Conservation (phyloP, 768 basidiomycete species). For the Tricholoma sp. region DNA sequence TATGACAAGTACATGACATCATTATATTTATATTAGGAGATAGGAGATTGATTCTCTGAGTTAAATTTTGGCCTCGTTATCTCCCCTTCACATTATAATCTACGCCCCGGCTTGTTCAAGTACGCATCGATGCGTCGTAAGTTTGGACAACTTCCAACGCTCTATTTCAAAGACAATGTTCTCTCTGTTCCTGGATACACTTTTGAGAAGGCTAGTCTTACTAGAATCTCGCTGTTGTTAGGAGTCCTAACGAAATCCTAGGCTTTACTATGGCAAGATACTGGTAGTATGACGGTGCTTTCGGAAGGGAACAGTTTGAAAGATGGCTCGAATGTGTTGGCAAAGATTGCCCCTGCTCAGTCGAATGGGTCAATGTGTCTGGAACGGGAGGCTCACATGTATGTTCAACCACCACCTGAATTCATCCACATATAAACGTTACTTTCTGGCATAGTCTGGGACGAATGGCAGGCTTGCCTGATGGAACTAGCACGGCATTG, state of each 20-base stretch:
- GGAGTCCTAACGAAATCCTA: constrained; percentile 16
- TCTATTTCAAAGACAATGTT: constrained; percentile 53
- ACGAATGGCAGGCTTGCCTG: constrained; percentile 41
- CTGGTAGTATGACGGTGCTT: constrained; percentile 64
- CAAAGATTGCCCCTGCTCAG: constrained; percentile 70
- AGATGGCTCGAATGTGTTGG: constrained; percentile 62
- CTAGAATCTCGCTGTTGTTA: background rate
- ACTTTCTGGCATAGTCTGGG: constrained; percentile 35
- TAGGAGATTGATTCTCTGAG: no score
- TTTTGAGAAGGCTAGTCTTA: constrained; percentile 53
- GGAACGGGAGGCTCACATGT: constrained; percentile 73
- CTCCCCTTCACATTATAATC: background rate
- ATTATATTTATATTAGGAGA: no score
- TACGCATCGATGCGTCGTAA: constrained; percentile 41
- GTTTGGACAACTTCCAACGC: constrained; percentile 52
- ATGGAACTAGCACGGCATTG: constrained; percentile 47
- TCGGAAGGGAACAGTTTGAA: constrained; percentile 68
- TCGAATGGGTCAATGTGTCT: constrained; percentile 70
- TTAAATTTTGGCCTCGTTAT: no score
- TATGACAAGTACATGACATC: no score
- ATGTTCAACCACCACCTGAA: constrained; percentile 18
- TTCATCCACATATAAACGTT: background rate
- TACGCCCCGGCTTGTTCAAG: background rate
- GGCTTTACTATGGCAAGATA: constrained; percentile 68
- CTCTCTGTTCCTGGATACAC: constrained; percentile 70